Evolutionary conservation across 805 yeast genomes (phyloP), one percentile per base, ranked within the genome.

Genomic region (Saturnispora saitoi): DNA sequence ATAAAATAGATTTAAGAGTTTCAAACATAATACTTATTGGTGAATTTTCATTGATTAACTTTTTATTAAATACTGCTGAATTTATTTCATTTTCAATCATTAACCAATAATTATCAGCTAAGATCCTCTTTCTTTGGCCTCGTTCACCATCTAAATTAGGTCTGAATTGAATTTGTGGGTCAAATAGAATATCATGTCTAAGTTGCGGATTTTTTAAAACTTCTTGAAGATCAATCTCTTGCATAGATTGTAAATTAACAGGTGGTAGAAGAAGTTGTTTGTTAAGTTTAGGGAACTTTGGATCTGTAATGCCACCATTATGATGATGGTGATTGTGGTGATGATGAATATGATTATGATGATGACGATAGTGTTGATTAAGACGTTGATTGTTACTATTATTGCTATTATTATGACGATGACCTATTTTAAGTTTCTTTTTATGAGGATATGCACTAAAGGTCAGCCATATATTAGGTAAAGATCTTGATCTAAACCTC

Each of bases 71-170:
- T 30, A 63, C 45, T 12, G 63, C 58, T 7, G 72, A 74, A 48
- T 66, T 67, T 53, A 87, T 80, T 66, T 89, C 96, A 44, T 64
- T 67, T 54, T 79, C 80, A 32, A 90, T 80, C 54, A 84, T 85
- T 31, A 69, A 68, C 96, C 96, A 89, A 68, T 89, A 90, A 58
- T 76, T 80, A 61, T 87, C 95, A 43, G 88, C 83, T 40, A 83
- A 72, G 49, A 74, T 65, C 66, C 79, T 82, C 73, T 89, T 87
- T 48, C 89, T 75, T 51, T 80, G 75, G 26, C 95, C 95, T 45
- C 96, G 71, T 66, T 90, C 97, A 45, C 95, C 95, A 63, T 86
- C 96, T 55, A 89, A 70, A 60, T 87, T 86, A 28, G 95, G 95
- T 62, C 97, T 77, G 65, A 90, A 87, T 69, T 89, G 96, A 51